Evolutionary conservation across 2,329 filamentous ascomycete genomes (phyloP), one percentile per base, ranked within the genome.

Genomic region (Akanthomyces dipterigenus): DNA sequence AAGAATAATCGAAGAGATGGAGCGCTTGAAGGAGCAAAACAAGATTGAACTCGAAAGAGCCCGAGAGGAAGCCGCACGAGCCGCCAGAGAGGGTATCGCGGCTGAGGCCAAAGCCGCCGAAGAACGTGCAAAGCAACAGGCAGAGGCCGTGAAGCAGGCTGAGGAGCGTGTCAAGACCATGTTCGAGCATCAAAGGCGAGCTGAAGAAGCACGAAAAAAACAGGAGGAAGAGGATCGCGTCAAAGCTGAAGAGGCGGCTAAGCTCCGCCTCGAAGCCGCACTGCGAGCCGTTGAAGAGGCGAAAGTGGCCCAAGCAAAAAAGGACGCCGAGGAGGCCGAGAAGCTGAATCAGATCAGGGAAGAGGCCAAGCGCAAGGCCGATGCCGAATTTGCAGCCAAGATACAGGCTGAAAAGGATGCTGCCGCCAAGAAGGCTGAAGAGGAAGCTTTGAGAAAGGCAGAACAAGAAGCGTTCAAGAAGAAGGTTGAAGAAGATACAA

Each of bases 401-500:
- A 50, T 63, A 18, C 49, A 60, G n/a, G 55, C 55, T 5, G 61
- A 63, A 36, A 63, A 63, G 43, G 61, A 59, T 9, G 61, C 61
- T 36, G 61, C 55, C 16, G 65, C 62, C 28, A 69, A 70, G 51
- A 72, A 70, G 58, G 72, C 70, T 0, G 78, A 77, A 16, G 70
- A 71, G 20, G 69, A 70, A 42, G 74, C 72, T 40, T 70, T 70
- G 62, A 75, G 69, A 36, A 68, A 72, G 42, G 72, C 75, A 60
- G 71, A 76, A 63, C 69, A 70, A 3, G 75, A 75, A 51, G 74
- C 72, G 50, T 72, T 74, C 48, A 81, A 82, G 69, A 80, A 78
- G 63, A 55, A 46, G 66, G 80, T 81, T 1, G 79, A 85, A 58
- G 82, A 84, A 55, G 80, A 80, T 6, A 77, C 81, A n/a, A 81